phyloP scores from a whole-genome alignment of 2,329 filamentous ascomycete genomes.

The Dryadomyces quercivorus region DNA sequence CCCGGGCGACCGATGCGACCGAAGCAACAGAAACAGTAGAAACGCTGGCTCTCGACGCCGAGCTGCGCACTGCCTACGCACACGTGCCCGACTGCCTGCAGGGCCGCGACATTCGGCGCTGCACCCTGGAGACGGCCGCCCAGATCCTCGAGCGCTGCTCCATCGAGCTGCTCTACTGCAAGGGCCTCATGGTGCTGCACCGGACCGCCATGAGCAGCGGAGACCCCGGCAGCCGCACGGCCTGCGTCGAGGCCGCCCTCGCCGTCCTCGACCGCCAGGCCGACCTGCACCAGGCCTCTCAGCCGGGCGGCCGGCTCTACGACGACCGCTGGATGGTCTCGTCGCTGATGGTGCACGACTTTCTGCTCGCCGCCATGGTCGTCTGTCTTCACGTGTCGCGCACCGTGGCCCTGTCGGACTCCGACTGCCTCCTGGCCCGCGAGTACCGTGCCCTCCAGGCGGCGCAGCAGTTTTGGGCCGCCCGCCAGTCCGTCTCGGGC shows the following conservation, averaged over 20 bases:
- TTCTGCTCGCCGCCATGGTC: slow-evolving; percentile 38
- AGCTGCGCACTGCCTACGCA: slow-evolving; percentile 10
- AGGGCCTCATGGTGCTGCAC: slow-evolving; percentile 21
- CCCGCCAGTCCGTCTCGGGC: background rate
- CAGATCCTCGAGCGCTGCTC: slow-evolving; percentile 17
- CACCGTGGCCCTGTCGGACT: background rate
- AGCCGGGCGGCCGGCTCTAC: slow-evolving; percentile 29
- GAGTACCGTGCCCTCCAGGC: background rate
- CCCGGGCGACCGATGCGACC: background rate
- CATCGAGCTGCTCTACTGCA: slow-evolving; percentile 19
- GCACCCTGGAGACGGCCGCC: slow-evolving; percentile 15
- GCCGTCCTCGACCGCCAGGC: slow-evolving; percentile 17
- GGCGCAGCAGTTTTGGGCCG: background rate
- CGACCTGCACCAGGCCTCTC: slow-evolving; percentile 19
- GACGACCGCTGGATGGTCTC: slow-evolving; percentile 32
- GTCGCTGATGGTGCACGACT: slow-evolving; percentile 33
- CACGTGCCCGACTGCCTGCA: slow-evolving; percentile 15
- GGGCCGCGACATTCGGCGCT: slow-evolving; percentile 15
- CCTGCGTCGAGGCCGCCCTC: slow-evolving; percentile 17
- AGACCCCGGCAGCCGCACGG: background rate
- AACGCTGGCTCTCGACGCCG: background rate
- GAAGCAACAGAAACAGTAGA: background rate
- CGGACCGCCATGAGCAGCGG: slow-evolving; percentile 14
- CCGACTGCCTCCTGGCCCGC: background rate
- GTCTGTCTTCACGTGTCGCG: slow-evolving; percentile 20